Percentiles rank a stretch among this genome's conserved stretches.
Evolutionary conservation across 192 early-diverging fungal species (phyloP).

Genomic region (Phycomyces blakesleeanus): DNA sequence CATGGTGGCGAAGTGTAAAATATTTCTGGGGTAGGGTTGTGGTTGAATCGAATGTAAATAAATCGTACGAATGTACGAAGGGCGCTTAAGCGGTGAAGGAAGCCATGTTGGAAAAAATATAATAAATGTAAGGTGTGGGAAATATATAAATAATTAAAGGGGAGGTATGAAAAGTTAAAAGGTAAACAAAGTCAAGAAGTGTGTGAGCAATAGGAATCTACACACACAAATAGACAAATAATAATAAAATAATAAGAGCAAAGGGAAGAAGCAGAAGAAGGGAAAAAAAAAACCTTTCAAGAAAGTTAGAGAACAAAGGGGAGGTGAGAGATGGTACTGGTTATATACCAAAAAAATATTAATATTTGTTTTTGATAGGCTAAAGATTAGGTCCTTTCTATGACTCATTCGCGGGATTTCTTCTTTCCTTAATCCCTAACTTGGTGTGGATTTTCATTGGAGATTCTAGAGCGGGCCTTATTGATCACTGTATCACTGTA

Average conservation of each 20-base stretch:
- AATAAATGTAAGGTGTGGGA: neutral
- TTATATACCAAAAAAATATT: neutral
- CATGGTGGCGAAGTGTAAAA: conserved; percentile 18
- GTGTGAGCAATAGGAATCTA: neutral
- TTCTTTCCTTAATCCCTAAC: neutral
- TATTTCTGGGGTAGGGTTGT: neutral
- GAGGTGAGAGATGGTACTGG: neutral
- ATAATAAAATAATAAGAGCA: neutral
- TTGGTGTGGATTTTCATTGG: neutral
- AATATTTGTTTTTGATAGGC: neutral
- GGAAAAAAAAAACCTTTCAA: neutral
- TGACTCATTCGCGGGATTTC: neutral
- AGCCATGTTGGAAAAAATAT: conserved; percentile 10
- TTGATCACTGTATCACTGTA: too few species aligned
- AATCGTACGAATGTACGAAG: conserved; percentile 18
- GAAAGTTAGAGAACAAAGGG: neutral
- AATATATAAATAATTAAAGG: conserved; percentile 7
- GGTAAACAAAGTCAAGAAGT: neutral
- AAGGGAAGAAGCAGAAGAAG: neutral
- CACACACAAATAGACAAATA: neutral
- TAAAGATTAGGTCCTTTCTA: neutral
- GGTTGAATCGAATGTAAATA: conserved; percentile 15
- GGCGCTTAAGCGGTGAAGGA: conserved; percentile 22
- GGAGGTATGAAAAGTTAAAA: neutral
- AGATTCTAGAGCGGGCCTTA: too few species aligned